phyloP scores from a whole-genome alignment of 2,329 filamentous ascomycete species.

The Verticillium albo-atrum region DNA sequence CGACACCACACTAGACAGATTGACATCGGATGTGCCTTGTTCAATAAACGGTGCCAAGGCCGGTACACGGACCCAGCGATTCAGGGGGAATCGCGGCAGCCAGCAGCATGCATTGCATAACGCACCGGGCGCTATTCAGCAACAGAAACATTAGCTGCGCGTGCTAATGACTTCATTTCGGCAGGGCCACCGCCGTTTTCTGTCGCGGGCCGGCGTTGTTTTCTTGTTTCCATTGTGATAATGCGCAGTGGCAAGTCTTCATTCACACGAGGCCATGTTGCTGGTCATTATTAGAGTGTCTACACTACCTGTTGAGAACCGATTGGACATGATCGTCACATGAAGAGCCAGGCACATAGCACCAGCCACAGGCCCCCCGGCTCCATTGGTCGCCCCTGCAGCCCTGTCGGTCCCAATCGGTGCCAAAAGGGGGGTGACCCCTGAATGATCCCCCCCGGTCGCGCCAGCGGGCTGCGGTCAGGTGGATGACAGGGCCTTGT shows the following conservation, averaged over 20 bases:
- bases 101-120: not conserved
- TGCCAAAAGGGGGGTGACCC: not conserved
- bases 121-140: not conserved
- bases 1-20: not conserved
- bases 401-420: not conserved
- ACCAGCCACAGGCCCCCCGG: not conserved
- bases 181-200: not conserved
- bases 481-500: not conserved
- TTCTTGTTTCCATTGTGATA: not conserved
- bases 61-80: not conserved
- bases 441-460: not conserved
- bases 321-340: not conserved
- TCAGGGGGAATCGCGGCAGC: not conserved
- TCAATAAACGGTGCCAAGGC: not conserved
- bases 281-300: too few relatives aligned
- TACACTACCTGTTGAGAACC: too few relatives aligned
- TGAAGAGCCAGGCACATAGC: not conserved
- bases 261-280: not conserved
- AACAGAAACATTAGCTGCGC: not conserved
- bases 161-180: not conserved
- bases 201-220: not conserved
- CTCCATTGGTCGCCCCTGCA: not conserved
- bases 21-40: too few relatives aligned
- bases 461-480: not conserved
- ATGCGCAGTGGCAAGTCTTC: too few relatives aligned